phyloP scores from a whole-genome alignment of 108 stramenopile species.

The Aurantiochytrium sp. region DNA sequence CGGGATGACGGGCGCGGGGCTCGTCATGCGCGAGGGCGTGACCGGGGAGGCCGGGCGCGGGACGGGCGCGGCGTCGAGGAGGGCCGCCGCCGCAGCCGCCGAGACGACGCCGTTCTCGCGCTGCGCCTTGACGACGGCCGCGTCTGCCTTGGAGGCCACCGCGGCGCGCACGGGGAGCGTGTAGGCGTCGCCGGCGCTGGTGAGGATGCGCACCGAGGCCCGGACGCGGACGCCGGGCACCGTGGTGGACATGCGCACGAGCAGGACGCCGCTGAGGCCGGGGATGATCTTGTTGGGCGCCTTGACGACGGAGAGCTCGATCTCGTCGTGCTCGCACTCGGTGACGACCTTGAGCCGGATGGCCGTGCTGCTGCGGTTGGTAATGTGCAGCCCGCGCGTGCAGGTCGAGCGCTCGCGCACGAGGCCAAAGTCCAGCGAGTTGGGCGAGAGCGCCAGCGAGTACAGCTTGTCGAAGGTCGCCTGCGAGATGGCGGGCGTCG shows the following conservation, averaged over 20 bases:
- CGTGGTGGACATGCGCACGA: neutral
- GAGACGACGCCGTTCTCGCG: neutral
- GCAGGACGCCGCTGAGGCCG: neutral
- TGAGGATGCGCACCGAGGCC: neutral
- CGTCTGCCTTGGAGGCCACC: conserved; percentile 17
- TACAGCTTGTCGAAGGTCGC: neutral
- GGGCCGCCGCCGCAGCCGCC: too few species aligned
- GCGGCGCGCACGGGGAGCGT: neutral
- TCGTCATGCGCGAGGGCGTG: too few species aligned
- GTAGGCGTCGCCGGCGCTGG: neutral
- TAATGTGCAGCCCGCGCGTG: neutral
- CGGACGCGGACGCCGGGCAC: neutral
- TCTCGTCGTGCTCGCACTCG: neutral
- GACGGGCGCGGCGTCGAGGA: too few species aligned
- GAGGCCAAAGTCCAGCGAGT: neutral
- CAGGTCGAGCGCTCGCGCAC: neutral
- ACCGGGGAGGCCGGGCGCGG: too few species aligned
- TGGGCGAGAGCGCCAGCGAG: neutral
- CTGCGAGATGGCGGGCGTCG: neutral
- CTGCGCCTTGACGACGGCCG: neutral
- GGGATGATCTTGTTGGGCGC: neutral
- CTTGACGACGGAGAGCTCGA: neutral
- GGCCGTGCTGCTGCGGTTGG: neutral
- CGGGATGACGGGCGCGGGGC: too few species aligned
- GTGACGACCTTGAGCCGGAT: neutral